Conservation (phyloP, 164 flowering plant genomes). For the Piper betle region DNA sequence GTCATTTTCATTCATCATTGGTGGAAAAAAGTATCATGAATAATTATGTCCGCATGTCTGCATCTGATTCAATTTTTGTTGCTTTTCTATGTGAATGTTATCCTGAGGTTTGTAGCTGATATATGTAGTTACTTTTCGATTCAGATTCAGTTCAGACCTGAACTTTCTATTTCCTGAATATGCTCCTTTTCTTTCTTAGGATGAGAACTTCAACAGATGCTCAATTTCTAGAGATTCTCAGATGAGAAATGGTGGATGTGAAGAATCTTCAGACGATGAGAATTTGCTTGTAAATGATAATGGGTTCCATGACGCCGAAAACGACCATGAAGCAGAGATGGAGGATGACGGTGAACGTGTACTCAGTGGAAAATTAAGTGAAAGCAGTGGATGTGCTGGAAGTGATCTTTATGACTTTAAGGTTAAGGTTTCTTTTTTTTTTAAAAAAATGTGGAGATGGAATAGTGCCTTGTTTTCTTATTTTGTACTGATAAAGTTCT, state of each 20-base stretch:
- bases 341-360: slow-evolving; percentile 70
- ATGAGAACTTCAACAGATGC: slow-evolving; percentile 64
- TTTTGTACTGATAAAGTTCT: neutral
- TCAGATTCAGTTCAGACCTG: neutral
- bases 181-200: slow-evolving; percentile 28
- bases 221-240: slow-evolving; percentile 83
- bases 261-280: slow-evolving; percentile 76
- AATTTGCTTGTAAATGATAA: slow-evolving; percentile 48
- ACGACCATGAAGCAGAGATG: slow-evolving; percentile 62
- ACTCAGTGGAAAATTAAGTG: slow-evolving; percentile 80
- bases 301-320: slow-evolving; percentile 88
- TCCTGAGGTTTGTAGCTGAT: neutral
- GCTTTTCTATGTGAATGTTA: neutral
- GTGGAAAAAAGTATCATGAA: no score
- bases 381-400: slow-evolving; percentile 76
- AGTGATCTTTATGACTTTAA: slow-evolving; percentile 88
- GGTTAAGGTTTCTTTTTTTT: slow-evolving; percentile 18
- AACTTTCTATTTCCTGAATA: neutral
- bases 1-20: no score
- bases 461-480: neutral
- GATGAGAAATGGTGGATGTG: slow-evolving; percentile 72
- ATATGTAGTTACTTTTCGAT: neutral
- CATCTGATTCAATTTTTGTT: no score
- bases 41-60: no score
- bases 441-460: neutral